Conservation (phyloP, 2,329 filamentous ascomycete genomes). For the Fusarium dimerum region DNA sequence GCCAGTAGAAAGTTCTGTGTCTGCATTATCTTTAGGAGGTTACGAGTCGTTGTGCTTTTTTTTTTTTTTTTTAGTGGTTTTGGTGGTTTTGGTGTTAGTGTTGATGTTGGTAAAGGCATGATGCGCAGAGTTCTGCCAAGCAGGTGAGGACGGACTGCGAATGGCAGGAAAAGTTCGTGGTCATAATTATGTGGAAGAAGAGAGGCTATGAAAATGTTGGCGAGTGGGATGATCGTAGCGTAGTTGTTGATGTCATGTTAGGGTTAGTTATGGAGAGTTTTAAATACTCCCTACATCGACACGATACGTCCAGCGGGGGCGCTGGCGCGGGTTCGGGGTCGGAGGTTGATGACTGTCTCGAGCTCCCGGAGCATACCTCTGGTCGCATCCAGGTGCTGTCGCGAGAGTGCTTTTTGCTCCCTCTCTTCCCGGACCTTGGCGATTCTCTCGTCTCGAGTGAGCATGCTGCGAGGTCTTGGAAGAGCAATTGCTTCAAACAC, state of each 20-base stretch:
- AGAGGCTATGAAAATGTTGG: conserved; percentile 4
- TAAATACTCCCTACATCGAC: conserved; percentile 41
- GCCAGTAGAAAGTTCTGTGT: conserved; percentile 12
- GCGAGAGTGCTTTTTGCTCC: conserved; percentile 67
- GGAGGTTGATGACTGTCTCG: conserved; percentile 77
- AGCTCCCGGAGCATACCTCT: conserved; percentile 91
- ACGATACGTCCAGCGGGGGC: conserved; percentile 40
- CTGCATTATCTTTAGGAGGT: not conserved
- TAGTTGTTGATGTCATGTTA: conserved; percentile 6
- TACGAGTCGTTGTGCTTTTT: conserved; percentile 8
- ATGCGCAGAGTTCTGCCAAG: no score
- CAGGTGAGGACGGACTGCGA: conserved; percentile 4
- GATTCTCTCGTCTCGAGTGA: conserved; percentile 86
- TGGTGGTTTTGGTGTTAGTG: conserved; percentile 8
- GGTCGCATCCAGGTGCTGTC: conserved; percentile 77
- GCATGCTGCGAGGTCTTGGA: conserved; percentile 64
- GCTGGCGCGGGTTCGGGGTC: conserved; percentile 44
- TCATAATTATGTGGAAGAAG: not conserved
- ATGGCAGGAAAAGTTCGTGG: not conserved
- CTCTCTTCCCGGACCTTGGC: conserved; percentile 86
- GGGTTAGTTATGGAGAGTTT: not conserved
- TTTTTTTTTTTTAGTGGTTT: conserved; percentile 3
- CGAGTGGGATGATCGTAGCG: conserved; percentile 8
- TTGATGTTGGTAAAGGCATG: not conserved
- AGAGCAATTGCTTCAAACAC: conserved; percentile 90